Evolutionary conservation across 176 grass and related monocot species (phyloP), one percentile per base, ranked within the genome.

Genomic region (Guadua angustifolia): DNA sequence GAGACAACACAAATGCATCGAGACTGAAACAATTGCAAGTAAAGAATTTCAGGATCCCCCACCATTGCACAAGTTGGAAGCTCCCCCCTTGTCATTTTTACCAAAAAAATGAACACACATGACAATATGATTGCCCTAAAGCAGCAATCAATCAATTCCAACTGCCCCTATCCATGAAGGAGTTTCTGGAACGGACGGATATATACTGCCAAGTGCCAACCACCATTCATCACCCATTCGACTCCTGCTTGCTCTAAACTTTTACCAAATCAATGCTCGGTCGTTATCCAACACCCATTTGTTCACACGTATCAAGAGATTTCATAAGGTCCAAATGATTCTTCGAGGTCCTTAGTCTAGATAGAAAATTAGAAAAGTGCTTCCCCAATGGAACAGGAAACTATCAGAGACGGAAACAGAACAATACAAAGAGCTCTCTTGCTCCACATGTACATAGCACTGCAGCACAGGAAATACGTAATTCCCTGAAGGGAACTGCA

Each of bases 181-280:
- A 38, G 5, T 15, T 75, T 68, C 72, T 58, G 57, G 65, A 57
- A 53, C 43, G 66, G n/a, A 69, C 56, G 26, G 9, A 75, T 18
- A 35, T 65, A 47, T 44, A 70, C 42, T 13, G 59, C 12, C 68
- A 88, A 70, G 32, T 13, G 59, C 12, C 68, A 88, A 84, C 81
- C 29, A 60, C 59, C 83, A 68, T 43, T 74, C 26, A 55, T 73
- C 65, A 77, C 69, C 69, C 70, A 81, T 15, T 71, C 62, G 43
- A 64, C 51, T 82, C 47, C 44, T 12, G 9, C 4, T 47, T 35
- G 57, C 22, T 47, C 35, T 82, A 38, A 63, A 40, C 39, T 58
- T 66, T 5, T 42, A 58, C 73, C 50, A 68, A 73, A 86, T 83
- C 39, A 73, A 46, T 42, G 32, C 16, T 36, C 6, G 6, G 78